phyloP scores from a whole-genome alignment of 2,329 filamentous ascomycete species.

The Epichloe elymi region DNA sequence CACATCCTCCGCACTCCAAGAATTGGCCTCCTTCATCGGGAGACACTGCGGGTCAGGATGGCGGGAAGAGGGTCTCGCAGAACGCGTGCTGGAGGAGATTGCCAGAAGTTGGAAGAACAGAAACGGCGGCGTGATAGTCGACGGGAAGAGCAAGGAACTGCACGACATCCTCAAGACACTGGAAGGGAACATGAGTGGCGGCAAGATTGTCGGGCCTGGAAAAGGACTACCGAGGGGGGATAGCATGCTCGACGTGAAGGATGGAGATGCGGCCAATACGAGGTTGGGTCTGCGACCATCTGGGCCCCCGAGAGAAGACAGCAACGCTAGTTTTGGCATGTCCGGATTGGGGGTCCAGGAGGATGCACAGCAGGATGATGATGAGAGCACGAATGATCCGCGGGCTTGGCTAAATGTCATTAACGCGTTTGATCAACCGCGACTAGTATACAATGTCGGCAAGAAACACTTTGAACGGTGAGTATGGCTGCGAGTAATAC shows the following conservation, averaged over 20 bases:
- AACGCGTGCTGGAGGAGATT: constrained; percentile 82
- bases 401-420: constrained; percentile 76
- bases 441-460: constrained; percentile 57
- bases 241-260: constrained; percentile 49
- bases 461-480: constrained; percentile 88
- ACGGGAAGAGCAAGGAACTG: constrained; percentile 62
- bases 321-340: constrained; percentile 51
- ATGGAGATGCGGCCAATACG: constrained; percentile 39
- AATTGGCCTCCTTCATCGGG: constrained; percentile 79
- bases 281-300: constrained; percentile 38
- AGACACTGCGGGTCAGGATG: constrained; percentile 91
- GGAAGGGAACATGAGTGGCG: constrained; percentile 82
- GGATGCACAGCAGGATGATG: constrained; percentile 34
- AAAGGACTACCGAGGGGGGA: constrained; percentile 38
- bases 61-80: constrained; percentile 88
- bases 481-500: constrained; percentile 4
- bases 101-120: constrained; percentile 85
- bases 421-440: constrained; percentile 74
- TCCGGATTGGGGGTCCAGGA: constrained; percentile 39
- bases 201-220: constrained; percentile 44
- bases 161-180: constrained; percentile 72
- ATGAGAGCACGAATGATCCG: constrained; percentile 51
- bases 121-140: constrained; percentile 81
- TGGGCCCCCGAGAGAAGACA: constrained; percentile 42
- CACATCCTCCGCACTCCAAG: constrained; percentile 72